These are phyloP conservation scores for Diaporthe destruens DNA, from an alignment of 2,329 filamentous ascomycete species.

Conservation along the genomic window DNA sequence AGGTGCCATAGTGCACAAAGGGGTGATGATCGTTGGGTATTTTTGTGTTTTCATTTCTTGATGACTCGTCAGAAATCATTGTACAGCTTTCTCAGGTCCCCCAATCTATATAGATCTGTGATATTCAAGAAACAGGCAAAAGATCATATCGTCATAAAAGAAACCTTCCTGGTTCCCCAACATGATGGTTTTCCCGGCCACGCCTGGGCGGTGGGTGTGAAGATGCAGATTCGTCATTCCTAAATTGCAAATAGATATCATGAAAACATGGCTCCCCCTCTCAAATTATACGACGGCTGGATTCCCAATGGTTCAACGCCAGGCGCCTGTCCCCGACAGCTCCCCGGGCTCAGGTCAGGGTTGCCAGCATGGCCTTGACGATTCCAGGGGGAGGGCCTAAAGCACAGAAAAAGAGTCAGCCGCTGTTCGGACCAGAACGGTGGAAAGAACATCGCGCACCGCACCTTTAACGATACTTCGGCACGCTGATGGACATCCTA, in stretches of 20 bases:
- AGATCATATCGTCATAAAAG: conserved; percentile 38
- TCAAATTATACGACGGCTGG: not conserved
- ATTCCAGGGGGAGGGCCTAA: conserved; percentile 74
- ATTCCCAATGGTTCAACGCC: not conserved
- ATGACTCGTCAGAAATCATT: conserved; percentile 4
- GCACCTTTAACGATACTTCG: conserved; percentile 74
- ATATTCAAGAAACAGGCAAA: not conserved
- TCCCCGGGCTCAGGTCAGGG: conserved; percentile 69
- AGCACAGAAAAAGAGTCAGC: conserved; percentile 37
- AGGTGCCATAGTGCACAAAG: not conserved
- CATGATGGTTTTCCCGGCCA: not conserved
- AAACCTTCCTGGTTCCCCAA: conserved; percentile 12
- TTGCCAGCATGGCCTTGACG: conserved; percentile 78
- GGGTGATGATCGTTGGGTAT: not conserved
- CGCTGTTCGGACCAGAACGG: conserved; percentile 24
- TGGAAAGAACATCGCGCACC: conserved; percentile 49
- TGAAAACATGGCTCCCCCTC: conserved; percentile 28
- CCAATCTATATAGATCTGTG: conserved; percentile 35
- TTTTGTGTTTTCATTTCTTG: conserved; percentile 23
- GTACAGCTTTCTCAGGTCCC: conserved; percentile 1
- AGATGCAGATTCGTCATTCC: conserved; percentile 23
- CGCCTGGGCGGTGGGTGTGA: conserved; percentile 5
- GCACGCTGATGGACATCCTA: conserved; percentile 90
- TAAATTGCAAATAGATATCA: conserved; percentile 28
- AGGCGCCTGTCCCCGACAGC: conserved; percentile 18